Percentiles rank a stretch among this genome's conserved stretches.
phyloP scores from a whole-genome alignment of 306 rosid species.

The Vicia sativa region DNA sequence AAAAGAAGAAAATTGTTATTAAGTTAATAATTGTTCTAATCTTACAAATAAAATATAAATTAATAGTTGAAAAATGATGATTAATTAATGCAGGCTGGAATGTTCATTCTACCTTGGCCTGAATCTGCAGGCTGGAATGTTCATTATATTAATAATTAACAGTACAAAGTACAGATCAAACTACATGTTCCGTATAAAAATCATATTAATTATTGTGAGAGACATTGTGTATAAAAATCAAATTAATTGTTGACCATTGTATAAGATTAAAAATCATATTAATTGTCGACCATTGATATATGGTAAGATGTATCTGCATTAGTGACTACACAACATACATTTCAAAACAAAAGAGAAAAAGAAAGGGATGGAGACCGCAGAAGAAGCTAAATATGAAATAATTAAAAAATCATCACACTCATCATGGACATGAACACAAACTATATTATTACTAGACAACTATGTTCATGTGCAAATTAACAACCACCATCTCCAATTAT shows the following conservation, averaged over 20 bases:
- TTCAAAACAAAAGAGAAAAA: constrained; percentile 35
- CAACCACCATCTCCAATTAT: constrained; percentile 18
- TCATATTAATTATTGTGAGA: constrained; percentile 26
- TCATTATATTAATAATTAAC: constrained; percentile 43
- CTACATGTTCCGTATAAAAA: constrained; percentile 8
- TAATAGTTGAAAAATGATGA: not conserved
- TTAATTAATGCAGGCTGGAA: constrained; percentile 50
- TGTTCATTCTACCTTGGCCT: constrained; percentile 36
- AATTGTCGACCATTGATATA: constrained; percentile 40
- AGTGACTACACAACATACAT: constrained; percentile 44
- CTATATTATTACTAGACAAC: not conserved
- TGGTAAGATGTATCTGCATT: constrained; percentile 44
- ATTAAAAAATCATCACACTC: constrained; percentile 19
- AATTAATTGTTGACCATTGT: constrained; percentile 36
- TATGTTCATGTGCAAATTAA: constrained; percentile 33
- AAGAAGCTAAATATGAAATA: constrained; percentile 3
- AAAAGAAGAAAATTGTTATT: constrained; percentile 35
- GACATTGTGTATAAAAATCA: constrained; percentile 18
- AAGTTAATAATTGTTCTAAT: constrained; percentile 41
- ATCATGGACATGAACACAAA: constrained; percentile 22
- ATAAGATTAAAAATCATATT: constrained; percentile 10
- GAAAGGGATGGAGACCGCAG: constrained; percentile 15
- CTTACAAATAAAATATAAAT: constrained; percentile 34
- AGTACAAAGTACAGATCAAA: constrained; percentile 43
- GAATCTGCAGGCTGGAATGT: constrained; percentile 50